Base-by-base conservation (phyloP, 441 rosid genomes). In the Theobroma grandiflorum region DNA sequence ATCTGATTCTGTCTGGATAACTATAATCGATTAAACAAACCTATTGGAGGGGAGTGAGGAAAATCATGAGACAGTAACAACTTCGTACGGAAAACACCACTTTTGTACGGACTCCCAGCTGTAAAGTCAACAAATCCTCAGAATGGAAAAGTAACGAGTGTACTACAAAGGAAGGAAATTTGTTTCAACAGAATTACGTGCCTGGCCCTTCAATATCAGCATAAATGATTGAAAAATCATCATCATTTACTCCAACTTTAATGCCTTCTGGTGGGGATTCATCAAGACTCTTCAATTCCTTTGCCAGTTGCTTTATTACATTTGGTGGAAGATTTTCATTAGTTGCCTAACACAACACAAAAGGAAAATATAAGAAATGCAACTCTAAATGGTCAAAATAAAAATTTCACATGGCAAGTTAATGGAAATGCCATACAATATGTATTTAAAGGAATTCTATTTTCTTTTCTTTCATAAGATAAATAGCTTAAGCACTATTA, bases 191-290 rank as follows among this genome's bases (percentile, higher is more conserved):
- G 76, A 75, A 75, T 2, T n/a, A 14, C 83, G 55, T 84, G 87
- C 99, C 99, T 91, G 99, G 99, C 84, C 99, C 99, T 90, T 97
- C 99, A 83, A 97, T 93, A 84, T 97, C 99, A 83, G 99, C 98
- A 89, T 82, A 94, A 80, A 97, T 97, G 81, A 82, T 90, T 8
- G 99, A 94, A 87, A 97, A 92, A 81, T 97, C 97, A 82, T 95
- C 98, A 76, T 95, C 98, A 70, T 95, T 97, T 18, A 92, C 98
- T 63, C 94, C 93, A 68, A 97, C 99, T 84, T 94, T 93, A 83
- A 97, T 97, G 81, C 99, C 99, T 86, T 97, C 99, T 0, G 99
- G 97, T 62, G 99, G 99, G 6, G 99, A 95, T 80, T 97, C 99
- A 58, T 94, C 95, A 55, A 97, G 99, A 89, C 86, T 89, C 87